Conservation (phyloP, 2,329 filamentous ascomycete genomes). For the Helminthosporium solani region DNA sequence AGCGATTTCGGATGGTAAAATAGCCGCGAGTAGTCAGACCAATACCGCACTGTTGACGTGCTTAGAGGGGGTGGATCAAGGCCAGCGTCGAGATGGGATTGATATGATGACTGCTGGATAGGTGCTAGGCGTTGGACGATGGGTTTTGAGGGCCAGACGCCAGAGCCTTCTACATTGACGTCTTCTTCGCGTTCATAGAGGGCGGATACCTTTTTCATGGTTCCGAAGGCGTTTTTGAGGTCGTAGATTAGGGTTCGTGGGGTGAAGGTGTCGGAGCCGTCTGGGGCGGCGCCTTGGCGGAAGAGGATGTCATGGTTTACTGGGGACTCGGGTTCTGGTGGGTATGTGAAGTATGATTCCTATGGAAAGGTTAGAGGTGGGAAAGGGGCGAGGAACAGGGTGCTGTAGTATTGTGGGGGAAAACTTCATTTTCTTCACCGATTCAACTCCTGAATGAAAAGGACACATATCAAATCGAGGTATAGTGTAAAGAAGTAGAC, state of each 20-base stretch:
- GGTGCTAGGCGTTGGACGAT: constrained; percentile 67
- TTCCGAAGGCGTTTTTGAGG: constrained; percentile 89
- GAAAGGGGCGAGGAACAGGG: too few species aligned
- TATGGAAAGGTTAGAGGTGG: constrained; percentile 38
- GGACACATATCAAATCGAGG: too few species aligned
- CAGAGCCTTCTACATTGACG: constrained; percentile 23
- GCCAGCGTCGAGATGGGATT: constrained; percentile 74
- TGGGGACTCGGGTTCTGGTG: constrained; percentile 60
- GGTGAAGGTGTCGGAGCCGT: constrained; percentile 88
- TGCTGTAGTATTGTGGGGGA: too few species aligned
- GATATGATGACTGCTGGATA: constrained; percentile 73
- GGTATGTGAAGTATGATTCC: constrained; percentile 98
- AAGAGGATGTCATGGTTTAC: constrained; percentile 89
- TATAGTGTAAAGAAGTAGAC: too few species aligned
- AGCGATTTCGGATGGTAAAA: constrained; percentile 89
- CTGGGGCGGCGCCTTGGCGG: constrained; percentile 74
- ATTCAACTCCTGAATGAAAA: too few species aligned
- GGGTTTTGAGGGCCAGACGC: constrained; percentile 40
- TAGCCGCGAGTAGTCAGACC: constrained; percentile 93
- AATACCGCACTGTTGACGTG: constrained; percentile 78
- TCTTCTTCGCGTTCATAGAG: constrained; percentile 68
- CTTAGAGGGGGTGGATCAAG: constrained; percentile 63
- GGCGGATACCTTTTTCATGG: constrained; percentile 81
- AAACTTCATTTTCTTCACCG: too few species aligned
- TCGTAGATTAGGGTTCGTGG: constrained; percentile 93